phyloP scores from a whole-genome alignment of 2,329 filamentous ascomycete genomes.

The Colletotrichum zoysiae region DNA sequence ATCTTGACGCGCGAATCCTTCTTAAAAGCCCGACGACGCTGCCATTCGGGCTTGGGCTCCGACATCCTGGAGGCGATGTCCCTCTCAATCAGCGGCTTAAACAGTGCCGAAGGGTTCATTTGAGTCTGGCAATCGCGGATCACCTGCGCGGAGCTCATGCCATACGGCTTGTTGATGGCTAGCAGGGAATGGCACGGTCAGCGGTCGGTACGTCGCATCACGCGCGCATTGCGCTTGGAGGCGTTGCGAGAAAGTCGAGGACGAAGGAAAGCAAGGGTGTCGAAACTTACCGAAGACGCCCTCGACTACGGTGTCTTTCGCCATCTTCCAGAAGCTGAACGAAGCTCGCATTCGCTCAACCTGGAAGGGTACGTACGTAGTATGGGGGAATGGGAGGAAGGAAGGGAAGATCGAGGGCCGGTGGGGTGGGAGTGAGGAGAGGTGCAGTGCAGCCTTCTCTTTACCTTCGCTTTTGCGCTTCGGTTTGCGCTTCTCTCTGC shows the following conservation, averaged over 20 bases:
- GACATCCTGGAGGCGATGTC: constrained; percentile 68
- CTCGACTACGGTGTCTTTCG: constrained; percentile 65
- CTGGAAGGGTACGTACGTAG: not conserved
- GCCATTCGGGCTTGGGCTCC: constrained; percentile 70
- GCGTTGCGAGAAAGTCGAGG: constrained; percentile 11
- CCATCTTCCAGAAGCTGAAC: constrained; percentile 61
- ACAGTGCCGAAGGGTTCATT: constrained; percentile 85
- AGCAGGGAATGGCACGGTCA: constrained; percentile 22
- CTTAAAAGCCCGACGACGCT: constrained; percentile 69
- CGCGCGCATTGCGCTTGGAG: constrained; percentile 19
- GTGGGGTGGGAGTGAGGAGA: constrained; percentile 17
- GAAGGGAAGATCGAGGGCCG: constrained; percentile 1
- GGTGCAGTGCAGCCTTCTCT: constrained; percentile 21
- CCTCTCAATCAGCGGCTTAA: constrained; percentile 80
- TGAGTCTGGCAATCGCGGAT: constrained; percentile 87
- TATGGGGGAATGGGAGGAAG: constrained; percentile 6
- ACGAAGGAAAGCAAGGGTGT: not conserved
- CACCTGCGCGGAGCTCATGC: constrained; percentile 89
- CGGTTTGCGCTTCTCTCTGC: constrained; percentile 34
- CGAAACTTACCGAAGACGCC: constrained; percentile 67
- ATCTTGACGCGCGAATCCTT: constrained; percentile 84
- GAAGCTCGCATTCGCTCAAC: constrained; percentile 49
- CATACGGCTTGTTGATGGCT: constrained; percentile 95
- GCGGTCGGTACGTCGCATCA: constrained; percentile 7
- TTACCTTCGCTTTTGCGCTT: constrained; percentile 38